phyloP scores from a whole-genome alignment of 306 rosid species.

The Argentina anserina region DNA sequence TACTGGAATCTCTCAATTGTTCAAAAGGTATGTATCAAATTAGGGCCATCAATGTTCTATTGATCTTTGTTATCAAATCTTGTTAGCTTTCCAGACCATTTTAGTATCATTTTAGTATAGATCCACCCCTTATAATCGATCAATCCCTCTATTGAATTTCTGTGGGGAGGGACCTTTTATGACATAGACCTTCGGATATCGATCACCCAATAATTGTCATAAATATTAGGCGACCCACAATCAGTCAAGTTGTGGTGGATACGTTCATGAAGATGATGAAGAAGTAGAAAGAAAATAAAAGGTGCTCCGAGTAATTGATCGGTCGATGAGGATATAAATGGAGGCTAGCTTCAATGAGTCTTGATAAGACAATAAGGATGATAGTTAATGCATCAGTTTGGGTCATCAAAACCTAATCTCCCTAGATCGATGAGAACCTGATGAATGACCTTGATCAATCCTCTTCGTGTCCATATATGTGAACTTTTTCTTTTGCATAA shows the following conservation, averaged over 20 bases:
- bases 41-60: too few species aligned
- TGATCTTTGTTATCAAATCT: too few species aligned
- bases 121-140: too few species aligned
- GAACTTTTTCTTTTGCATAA: not conserved
- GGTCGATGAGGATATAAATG: slow-evolving; percentile 31
- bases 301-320: slow-evolving; percentile 70
- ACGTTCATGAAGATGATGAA: slow-evolving; percentile 4
- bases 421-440: not conserved
- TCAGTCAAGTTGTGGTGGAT: slow-evolving; percentile 25
- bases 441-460: not conserved
- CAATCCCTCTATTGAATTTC: too few species aligned
- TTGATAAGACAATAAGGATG: slow-evolving; percentile 1
- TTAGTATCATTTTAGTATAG: too few species aligned
- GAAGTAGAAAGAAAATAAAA: slow-evolving; percentile 3
- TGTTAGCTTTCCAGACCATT: too few species aligned
- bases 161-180: too few species aligned
- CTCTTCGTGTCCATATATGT: not conserved
- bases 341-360: not conserved
- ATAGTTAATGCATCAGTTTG: not conserved
- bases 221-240: slow-evolving; percentile 28
- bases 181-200: not conserved
- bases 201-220: slow-evolving; percentile 27
- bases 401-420: slow-evolving; percentile 1
- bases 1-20: too few species aligned
- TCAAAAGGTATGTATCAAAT: too few species aligned